Base-by-base conservation (phyloP, 352 stramenopile species). In the Globisporangium parvum region DNA sequence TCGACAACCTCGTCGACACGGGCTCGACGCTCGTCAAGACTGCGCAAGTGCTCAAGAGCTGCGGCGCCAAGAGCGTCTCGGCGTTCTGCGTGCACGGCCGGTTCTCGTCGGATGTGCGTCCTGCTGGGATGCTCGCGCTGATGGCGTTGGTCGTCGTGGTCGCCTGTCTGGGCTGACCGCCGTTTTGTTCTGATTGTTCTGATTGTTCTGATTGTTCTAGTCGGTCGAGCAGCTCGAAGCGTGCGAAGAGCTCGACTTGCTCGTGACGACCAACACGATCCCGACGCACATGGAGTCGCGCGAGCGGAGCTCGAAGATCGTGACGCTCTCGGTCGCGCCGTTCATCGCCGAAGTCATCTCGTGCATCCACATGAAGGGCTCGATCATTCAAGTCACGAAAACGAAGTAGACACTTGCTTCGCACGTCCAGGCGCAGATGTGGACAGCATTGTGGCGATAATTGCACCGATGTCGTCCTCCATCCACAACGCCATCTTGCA, bases 341-440 rank as follows among this genome's bases (percentile, higher is more conserved):
- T 93, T 94, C 69, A 88, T 94, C 61, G 85, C 85, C 50, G 82
- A 94, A 68, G 80, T 91, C 56, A 94, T 94, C 66, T 91, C 82
- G 58, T 92, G 80, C 65, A 94, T 92, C 61, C 85, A 94, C 75
- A 86, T 63, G 45, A 94, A 94, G 63, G 68, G 78, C 67, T 94
- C 85, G 50, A 91, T 93, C 58, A 86, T 88, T 60, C 80, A 91
- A 59, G 70, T 88, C 41, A 77, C 74, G 55, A 88, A 87, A 66
- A 91, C 77, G 53, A 91, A 91, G 63, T 91, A 78, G 63, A 57
- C 10, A 12, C 2, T 31, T 6, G 15, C 24, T 21, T 6, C 5
- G 31, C 9, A 9, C 3, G 5, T 47, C 1, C n/a, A 46, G 23
- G 8, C 15, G 37, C 37, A 41, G 11, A 18, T 3, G 37, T 41